phyloP scores from a whole-genome alignment of 192 early-diverging fungal genomes.

The Funneliformis geosporum region DNA sequence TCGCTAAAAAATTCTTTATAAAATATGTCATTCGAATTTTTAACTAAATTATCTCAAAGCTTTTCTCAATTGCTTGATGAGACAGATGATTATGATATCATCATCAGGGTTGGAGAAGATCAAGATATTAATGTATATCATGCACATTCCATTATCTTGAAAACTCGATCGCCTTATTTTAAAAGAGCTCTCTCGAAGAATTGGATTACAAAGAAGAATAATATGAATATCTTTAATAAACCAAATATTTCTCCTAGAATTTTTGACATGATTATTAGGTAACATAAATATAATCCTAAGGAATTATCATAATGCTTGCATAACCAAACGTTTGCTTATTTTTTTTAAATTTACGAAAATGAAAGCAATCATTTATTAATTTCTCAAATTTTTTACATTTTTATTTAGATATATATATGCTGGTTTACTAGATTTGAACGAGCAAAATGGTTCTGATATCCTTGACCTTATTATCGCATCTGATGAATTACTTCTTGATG shows the following conservation, averaged over 20 bases:
- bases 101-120: background rate
- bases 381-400: background rate
- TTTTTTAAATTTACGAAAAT: too few relatives aligned
- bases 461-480: background rate
- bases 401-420: conserved; percentile 24
- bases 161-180: too few relatives aligned
- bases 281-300: too few relatives aligned
- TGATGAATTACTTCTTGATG: conserved; percentile 23
- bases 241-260: background rate
- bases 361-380: background rate
- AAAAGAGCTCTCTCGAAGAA: background rate
- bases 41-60: background rate
- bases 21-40: background rate
- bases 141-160: conserved; percentile 1
- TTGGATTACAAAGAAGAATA: background rate
- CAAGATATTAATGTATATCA: background rate
- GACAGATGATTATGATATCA: background rate
- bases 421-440: background rate
- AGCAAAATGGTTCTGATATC: background rate
- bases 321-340: too few relatives aligned
- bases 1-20: too few relatives aligned
- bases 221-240: background rate
- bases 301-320: too few relatives aligned
- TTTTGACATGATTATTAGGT: conserved; percentile 17
- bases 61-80: too few relatives aligned